Evolutionary conservation across 2,329 filamentous ascomycete species (phyloP).

Genomic region (Aureobasidium sp.): DNA sequence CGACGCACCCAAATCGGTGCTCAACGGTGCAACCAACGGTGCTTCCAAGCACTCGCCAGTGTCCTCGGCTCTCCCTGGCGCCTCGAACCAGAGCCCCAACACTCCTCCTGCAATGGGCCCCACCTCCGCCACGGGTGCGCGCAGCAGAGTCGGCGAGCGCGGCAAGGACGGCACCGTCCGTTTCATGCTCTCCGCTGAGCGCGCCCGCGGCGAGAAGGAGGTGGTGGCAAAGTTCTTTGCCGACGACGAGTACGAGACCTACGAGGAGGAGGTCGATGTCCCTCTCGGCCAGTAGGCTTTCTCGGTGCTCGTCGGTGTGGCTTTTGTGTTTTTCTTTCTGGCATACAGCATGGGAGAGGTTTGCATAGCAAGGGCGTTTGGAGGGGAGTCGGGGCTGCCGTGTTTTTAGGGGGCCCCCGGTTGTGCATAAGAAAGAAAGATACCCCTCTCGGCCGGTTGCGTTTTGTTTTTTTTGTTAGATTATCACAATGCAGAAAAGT

Average conservation of each 20-base stretch:
- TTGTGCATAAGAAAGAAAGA: neutral
- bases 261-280: slow-evolving; percentile 64
- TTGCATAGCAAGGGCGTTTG: slow-evolving; percentile 1
- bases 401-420: neutral
- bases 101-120: slow-evolving; percentile 30
- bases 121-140: slow-evolving; percentile 24
- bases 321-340: neutral
- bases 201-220: slow-evolving; percentile 62
- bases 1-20: slow-evolving; percentile 31
- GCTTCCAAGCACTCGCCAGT: slow-evolving; percentile 16
- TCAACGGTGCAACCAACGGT: slow-evolving; percentile 29
- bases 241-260: slow-evolving; percentile 64
- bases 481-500: neutral
- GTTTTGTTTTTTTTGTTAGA: neutral
- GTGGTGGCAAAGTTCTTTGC: slow-evolving; percentile 61
- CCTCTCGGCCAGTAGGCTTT: neutral
- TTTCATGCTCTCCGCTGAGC: slow-evolving; percentile 77
- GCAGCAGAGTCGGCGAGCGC: slow-evolving; percentile 32
- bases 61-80: slow-evolving; percentile 1
- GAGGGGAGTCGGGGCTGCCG: neutral
- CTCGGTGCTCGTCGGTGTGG: neutral
- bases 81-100: slow-evolving; percentile 27
- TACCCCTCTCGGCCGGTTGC: neutral
- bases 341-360: neutral
- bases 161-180: slow-evolving; percentile 67